phyloP scores from a whole-genome alignment of 345 rosid genomes.

The Clausena lansium region DNA sequence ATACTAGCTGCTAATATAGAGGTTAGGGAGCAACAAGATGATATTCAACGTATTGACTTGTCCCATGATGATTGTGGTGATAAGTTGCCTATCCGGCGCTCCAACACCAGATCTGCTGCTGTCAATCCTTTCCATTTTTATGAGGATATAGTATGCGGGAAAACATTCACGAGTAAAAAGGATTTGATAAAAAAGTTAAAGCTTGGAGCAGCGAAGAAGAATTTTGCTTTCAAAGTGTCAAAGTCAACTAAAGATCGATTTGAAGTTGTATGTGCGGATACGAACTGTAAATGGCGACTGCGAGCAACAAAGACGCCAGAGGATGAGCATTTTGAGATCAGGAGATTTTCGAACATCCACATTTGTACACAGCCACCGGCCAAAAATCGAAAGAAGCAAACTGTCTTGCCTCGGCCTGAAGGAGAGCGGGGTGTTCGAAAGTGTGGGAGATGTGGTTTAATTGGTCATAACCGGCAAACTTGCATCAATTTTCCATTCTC shows the following conservation, averaged over 20 bases:
- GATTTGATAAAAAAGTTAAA: conserved; percentile 3
- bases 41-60: not conserved
- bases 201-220: not conserved
- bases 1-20: not conserved
- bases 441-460: conserved; percentile 2
- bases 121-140: not conserved
- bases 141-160: conserved; percentile 3
- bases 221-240: conserved; percentile 9
- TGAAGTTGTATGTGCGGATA: conserved; percentile 7
- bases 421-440: not conserved
- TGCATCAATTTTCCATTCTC: not conserved
- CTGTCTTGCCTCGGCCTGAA: not conserved
- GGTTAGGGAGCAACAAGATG: not conserved
- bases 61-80: not conserved
- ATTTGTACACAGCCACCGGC: not conserved
- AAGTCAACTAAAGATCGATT: conserved; percentile 4
- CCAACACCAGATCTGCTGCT: not conserved
- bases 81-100: not conserved
- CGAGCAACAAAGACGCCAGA: conserved; percentile 7
- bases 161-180: not conserved
- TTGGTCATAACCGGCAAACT: conserved; percentile 1
- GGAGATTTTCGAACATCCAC: conserved; percentile 8
- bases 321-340: not conserved
- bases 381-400: not conserved
- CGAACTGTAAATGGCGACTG: conserved; percentile 2